Percentiles rank a stretch among this genome's conserved stretches.
phyloP scores from a whole-genome alignment of 306 rosid genomes.

The Elaeagnus macrophylla region DNA sequence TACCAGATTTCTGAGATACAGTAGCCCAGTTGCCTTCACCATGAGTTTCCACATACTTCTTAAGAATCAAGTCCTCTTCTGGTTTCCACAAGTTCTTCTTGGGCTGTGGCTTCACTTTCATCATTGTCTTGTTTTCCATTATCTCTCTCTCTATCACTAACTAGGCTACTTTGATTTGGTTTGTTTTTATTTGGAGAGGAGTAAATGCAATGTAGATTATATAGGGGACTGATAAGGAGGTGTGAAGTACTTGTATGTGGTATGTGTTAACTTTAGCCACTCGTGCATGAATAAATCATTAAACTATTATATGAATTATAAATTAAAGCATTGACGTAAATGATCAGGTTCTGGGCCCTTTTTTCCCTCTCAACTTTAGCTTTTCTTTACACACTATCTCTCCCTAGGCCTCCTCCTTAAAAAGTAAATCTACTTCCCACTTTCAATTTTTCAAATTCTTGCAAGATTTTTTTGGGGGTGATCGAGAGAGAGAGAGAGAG shows the following conservation, averaged over 20 bases:
- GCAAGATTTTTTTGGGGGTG: neutral
- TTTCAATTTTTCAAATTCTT: constrained; percentile 1
- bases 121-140: constrained; percentile 28
- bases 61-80: constrained; percentile 55
- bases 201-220: neutral
- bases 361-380: constrained; percentile 25
- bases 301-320: neutral
- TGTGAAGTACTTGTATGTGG: neutral
- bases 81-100: constrained; percentile 61
- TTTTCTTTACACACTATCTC: neutral
- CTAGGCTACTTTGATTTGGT: neutral
- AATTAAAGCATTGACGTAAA: constrained; percentile 17
- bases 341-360: constrained; percentile 20
- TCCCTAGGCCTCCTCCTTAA: neutral
- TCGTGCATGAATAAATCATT: constrained; percentile 20
- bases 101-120: constrained; percentile 24
- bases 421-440: constrained; percentile 25
- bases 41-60: constrained; percentile 49
- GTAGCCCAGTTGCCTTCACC: constrained; percentile 69
- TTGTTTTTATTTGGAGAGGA: neutral
- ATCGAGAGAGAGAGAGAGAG: neutral
- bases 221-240: neutral
- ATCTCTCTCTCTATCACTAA: neutral
- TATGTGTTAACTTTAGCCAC: neutral
- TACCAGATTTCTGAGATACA: constrained; percentile 48